Percentiles rank a stretch among this genome's conserved stretches.
Conservation (phyloP, 257 asterid genomes). For the Plantago ovata region DNA sequence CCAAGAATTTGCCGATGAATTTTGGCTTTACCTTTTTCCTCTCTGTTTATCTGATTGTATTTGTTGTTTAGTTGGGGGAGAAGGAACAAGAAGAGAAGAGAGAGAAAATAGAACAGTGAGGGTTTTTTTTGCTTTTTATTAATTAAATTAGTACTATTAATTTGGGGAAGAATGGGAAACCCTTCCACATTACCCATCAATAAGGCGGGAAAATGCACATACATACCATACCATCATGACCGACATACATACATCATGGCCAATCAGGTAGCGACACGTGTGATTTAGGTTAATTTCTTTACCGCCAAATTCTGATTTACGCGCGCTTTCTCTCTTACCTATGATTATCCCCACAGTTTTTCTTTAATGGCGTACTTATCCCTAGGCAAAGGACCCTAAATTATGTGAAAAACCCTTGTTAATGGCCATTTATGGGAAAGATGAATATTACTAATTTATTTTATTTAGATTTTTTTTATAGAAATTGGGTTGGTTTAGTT, state of each 20-base stretch:
- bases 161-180: slow-evolving; percentile 28
- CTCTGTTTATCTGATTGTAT: slow-evolving; percentile 23
- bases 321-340: slow-evolving; percentile 3
- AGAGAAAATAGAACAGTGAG: slow-evolving; percentile 21
- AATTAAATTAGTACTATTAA: background rate
- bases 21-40: background rate
- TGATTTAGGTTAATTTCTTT: slow-evolving; percentile 19
- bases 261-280: slow-evolving; percentile 27
- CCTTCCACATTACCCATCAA: slow-evolving; percentile 14
- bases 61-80: slow-evolving; percentile 5
- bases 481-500: too few species aligned
- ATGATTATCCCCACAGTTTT: slow-evolving; percentile 3
- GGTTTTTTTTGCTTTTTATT: background rate
- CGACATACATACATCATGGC: slow-evolving; percentile 31
- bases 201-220: slow-evolving; percentile 56
- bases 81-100: slow-evolving; percentile 18
- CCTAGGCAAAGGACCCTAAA: too few species aligned
- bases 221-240: slow-evolving; percentile 30
- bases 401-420: too few species aligned
- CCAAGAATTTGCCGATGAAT: background rate
- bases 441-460: too few species aligned
- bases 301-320: slow-evolving; percentile 37
- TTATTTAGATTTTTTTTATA: too few species aligned
- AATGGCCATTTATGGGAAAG: too few species aligned
- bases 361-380: background rate